Conservation (phyloP, 2,329 filamentous ascomycete species). For the Plenodomus tracheiphilus region DNA sequence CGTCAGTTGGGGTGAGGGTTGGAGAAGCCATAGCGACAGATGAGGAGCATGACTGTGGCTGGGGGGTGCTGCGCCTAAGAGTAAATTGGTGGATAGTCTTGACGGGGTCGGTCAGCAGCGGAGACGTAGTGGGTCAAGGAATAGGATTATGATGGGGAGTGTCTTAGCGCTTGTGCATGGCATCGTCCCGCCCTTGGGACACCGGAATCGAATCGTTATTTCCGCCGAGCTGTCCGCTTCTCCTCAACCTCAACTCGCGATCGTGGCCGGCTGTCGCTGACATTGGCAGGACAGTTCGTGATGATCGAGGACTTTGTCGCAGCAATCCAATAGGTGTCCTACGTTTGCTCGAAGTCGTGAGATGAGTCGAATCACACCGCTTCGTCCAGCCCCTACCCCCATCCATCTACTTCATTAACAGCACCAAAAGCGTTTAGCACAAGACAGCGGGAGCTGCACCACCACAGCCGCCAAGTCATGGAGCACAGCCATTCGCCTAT, state of each 20-base stretch:
- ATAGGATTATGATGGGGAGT: slow-evolving; percentile 33
- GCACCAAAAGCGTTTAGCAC: slow-evolving; percentile 12
- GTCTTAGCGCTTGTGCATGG: slow-evolving; percentile 35
- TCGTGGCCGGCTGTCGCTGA: not conserved
- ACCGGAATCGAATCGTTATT: slow-evolving; percentile 29
- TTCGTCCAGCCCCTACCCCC: slow-evolving; percentile 6
- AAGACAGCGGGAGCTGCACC: slow-evolving; percentile 28
- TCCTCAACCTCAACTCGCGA: slow-evolving; percentile 18
- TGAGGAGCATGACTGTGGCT: slow-evolving; percentile 36
- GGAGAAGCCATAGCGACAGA: slow-evolving; percentile 43
- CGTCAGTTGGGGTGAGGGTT: slow-evolving; percentile 36
- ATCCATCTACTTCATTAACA: slow-evolving; percentile 20
- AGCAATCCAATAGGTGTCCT: not conserved
- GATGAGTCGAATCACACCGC: not conserved
- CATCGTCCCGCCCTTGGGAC: slow-evolving; percentile 35
- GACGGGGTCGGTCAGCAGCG: slow-evolving; percentile 31
- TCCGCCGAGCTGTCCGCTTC: slow-evolving; percentile 35
- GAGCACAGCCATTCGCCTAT: slow-evolving; percentile 37
- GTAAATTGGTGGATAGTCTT: slow-evolving; percentile 31
- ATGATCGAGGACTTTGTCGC: not conserved
- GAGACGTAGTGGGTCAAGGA: slow-evolving; percentile 34
- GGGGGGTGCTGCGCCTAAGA: slow-evolving; percentile 38
- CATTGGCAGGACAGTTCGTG: not conserved
- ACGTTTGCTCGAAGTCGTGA: not conserved
- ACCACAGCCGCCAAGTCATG: slow-evolving; percentile 32